Percentiles rank a stretch among this genome's conserved stretches.
phyloP scores from a whole-genome alignment of 805 yeast genomes.

The Lachancea quebecensis region DNA sequence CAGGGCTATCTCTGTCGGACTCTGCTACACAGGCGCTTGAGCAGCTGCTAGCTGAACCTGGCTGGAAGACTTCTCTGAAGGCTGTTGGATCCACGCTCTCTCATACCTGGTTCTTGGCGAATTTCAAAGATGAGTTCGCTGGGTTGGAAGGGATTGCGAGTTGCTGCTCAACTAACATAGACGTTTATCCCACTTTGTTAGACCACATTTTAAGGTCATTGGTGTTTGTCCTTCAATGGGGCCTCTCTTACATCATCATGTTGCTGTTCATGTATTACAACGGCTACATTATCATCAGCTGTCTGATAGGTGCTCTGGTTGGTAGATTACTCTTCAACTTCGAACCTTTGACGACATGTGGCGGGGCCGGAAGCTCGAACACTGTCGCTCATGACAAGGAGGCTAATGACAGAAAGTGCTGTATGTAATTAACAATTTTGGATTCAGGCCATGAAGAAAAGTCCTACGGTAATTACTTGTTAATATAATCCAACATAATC shows the following conservation, averaged over 20 bases:
- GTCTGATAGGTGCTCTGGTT: constrained; percentile 53
- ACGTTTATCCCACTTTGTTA: constrained; percentile 35
- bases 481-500: no score
- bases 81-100: constrained; percentile 25
- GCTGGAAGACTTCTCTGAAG: constrained; percentile 11
- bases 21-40: constrained; percentile 12
- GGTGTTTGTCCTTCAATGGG: constrained; percentile 54
- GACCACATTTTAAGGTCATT: constrained; percentile 47
- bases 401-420: constrained; percentile 31
- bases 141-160: constrained; percentile 4
- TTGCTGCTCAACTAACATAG: constrained; percentile 12
- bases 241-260: constrained; percentile 59
- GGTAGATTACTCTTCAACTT: constrained; percentile 50
- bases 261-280: constrained; percentile 70
- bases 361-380: constrained; percentile 4
- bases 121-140: constrained; percentile 1
- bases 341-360: constrained; percentile 34
- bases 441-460: not conserved
- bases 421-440: constrained; percentile 18
- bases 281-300: constrained; percentile 58
- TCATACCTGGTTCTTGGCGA: constrained; percentile 31
- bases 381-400: constrained; percentile 24
- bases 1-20: constrained; percentile 9
- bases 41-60: constrained; percentile 6
- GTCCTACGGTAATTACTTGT: no score